Evolutionary conservation across 345 rosid genomes (phyloP).

Genomic region (Aquilaria sinensis): DNA sequence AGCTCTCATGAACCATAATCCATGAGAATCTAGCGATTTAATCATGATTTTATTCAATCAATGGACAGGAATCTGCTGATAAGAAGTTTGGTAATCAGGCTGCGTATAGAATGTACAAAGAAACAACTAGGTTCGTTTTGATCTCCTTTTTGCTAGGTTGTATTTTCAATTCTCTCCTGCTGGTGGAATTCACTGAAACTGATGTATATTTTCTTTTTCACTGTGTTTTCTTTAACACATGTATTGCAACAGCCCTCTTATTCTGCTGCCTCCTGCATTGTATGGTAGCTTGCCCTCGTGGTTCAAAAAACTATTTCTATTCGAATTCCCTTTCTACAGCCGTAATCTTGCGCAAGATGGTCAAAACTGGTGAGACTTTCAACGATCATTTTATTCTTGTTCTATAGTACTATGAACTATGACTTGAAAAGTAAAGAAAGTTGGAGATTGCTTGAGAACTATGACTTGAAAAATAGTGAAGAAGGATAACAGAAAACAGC

Average conservation of each 20-base stretch:
- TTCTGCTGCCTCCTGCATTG: constrained; percentile 55
- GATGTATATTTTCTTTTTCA: background rate
- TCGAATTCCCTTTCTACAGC: constrained; percentile 76
- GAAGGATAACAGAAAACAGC: too few relatives aligned
- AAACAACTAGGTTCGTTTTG: constrained; percentile 54
- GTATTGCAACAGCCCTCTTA: constrained; percentile 55
- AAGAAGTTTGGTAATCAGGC: constrained; percentile 60
- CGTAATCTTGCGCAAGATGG: constrained; percentile 61
- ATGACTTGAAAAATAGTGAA: too few relatives aligned
- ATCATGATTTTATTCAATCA: background rate
- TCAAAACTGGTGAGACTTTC: constrained; percentile 50
- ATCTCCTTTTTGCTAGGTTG: background rate
- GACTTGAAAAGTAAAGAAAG: too few relatives aligned
- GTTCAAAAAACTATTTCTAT: constrained; percentile 59
- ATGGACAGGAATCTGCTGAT: constrained; percentile 70
- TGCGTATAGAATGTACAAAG: constrained; percentile 66
- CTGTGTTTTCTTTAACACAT: background rate
- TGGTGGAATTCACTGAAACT: constrained; percentile 6
- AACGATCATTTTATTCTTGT: background rate
- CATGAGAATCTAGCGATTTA: background rate
- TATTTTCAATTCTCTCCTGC: background rate
- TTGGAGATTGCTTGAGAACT: too few relatives aligned
- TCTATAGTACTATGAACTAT: too few relatives aligned
- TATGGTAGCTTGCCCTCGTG: constrained; percentile 70
- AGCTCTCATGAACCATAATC: background rate